Base-by-base conservation (phyloP, 306 rosid genomes). In the Hippophae tibetana region DNA sequence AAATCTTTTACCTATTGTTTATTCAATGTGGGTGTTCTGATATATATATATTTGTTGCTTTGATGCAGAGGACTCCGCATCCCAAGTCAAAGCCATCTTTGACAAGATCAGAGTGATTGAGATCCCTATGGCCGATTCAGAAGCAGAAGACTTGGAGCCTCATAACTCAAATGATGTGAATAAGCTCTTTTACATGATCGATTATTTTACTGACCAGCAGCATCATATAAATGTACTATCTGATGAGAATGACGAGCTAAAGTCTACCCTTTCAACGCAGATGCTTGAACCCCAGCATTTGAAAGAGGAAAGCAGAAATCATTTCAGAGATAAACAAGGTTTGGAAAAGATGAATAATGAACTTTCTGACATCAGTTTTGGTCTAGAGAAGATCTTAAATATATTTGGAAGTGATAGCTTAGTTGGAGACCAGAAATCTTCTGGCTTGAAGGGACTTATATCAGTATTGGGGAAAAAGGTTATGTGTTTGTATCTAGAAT, bases 101-200 rank as follows among this genome's bases (percentile, higher is more conserved):
- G 84, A 76, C 56, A 88, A 84, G 79, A 66, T 88, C 48, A 76
- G 75, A 68, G 68, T 68, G 73, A 68, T 80, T 42, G 53, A 77
- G 65, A 54, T 78, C 71, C 76, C 82, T 40, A 40, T 58, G 65
- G 63, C 61, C 61, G 86, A 74, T 58, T 74, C 82, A 52, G 79
- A 62, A 67, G 69, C 18, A 64, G 86, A 66, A 58, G 73, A 72
- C 62, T 46, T 43, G 63, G 85, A 76, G 46, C 69, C 67, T 45
- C 75, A 74, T 57, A 57, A 64, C 65, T 78, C 88, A 44, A 63
- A 71, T 72, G 74, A 81, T 49, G 69, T 70, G 62, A 70, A 78
- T 72, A 88, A 86, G 89, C 95, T 93, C 71, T 80, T 79, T 59
- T 60, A 64, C 62, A 64, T 88, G 58, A 58, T 83, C 68, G 95